phyloP scores from a whole-genome alignment of 2,329 filamentous ascomycete species.

The Cytospora schulzeri region DNA sequence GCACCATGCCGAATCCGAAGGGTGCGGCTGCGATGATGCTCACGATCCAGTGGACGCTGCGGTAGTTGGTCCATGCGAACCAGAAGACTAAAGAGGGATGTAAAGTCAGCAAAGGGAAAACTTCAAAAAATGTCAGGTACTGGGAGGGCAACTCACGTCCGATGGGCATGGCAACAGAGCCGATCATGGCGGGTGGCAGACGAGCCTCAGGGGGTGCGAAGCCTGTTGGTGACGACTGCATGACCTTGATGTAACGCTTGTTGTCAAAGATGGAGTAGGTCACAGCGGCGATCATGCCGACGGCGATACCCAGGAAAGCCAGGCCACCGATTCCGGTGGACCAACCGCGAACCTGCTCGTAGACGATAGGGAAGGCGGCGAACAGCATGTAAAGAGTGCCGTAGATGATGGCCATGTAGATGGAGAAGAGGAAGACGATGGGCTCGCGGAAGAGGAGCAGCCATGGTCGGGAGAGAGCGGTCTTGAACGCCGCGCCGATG shows the following conservation, averaged over 20 bases:
- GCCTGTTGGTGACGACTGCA: constrained; percentile 48
- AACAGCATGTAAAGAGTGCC: constrained; percentile 59
- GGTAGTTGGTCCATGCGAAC: constrained; percentile 27
- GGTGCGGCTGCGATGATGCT: constrained; percentile 42
- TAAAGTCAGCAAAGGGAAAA: background rate
- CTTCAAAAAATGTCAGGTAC: too few relatives aligned
- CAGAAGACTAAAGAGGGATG: constrained; percentile 17
- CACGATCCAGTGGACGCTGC: constrained; percentile 39
- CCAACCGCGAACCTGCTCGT: constrained; percentile 60
- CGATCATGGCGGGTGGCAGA: constrained; percentile 62
- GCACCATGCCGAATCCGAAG: constrained; percentile 51
- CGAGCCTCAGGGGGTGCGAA: constrained; percentile 65
- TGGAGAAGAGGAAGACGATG: constrained; percentile 63
- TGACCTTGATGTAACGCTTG: constrained; percentile 50
- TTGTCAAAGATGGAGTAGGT: constrained; percentile 56
- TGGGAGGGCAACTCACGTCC: constrained; percentile 11
- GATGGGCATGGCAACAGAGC: constrained; percentile 44
- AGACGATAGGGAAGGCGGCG: constrained; percentile 62
- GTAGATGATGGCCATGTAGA: constrained; percentile 65
- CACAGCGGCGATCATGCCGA: constrained; percentile 63
- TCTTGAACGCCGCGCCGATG: constrained; percentile 53
- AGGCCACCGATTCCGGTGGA: constrained; percentile 59
- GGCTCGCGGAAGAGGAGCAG: constrained; percentile 66
- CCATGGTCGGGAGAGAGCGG: constrained; percentile 64
- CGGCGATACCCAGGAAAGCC: constrained; percentile 64